Conservation (phyloP, 2,329 filamentous ascomycete species). For the Aciculosporium take region DNA sequence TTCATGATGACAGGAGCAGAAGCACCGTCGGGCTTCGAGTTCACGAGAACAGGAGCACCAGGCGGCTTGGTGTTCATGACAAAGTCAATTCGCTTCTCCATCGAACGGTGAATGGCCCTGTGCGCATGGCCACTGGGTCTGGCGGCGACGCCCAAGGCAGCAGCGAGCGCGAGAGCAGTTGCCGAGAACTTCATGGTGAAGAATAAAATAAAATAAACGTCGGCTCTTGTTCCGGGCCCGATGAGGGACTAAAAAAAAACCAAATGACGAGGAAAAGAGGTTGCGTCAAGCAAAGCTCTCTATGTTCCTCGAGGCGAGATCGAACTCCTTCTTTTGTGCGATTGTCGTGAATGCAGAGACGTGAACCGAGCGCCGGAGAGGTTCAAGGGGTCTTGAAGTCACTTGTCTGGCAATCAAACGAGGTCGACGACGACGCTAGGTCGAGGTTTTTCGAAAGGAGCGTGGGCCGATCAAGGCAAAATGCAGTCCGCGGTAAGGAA, state of each 20-base stretch:
- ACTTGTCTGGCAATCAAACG: background rate
- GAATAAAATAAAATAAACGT: background rate
- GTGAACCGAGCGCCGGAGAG: no score
- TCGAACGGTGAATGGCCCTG: slow-evolving; percentile 19
- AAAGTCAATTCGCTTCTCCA: slow-evolving; percentile 19
- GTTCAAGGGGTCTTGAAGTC: background rate
- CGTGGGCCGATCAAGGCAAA: slow-evolving; percentile 8
- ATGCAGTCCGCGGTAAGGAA: slow-evolving; percentile 9
- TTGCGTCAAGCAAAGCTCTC: no score
- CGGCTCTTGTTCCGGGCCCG: background rate
- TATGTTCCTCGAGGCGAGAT: no score
- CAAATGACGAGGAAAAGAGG: background rate
- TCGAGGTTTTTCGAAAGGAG: slow-evolving; percentile 1
- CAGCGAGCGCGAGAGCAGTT: slow-evolving; percentile 22
- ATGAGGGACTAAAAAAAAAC: no score
- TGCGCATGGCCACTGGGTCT: slow-evolving; percentile 26
- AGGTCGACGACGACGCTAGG: background rate
- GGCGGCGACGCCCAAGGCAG: slow-evolving; percentile 27
- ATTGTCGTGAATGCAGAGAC: background rate
- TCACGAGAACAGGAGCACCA: slow-evolving; percentile 11
- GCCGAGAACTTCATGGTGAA: slow-evolving; percentile 28
- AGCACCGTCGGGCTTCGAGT: no score
- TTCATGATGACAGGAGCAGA: slow-evolving; percentile 1
- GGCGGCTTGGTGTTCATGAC: slow-evolving; percentile 21
- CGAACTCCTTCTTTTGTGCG: no score